Evolutionary conservation across 1,284 basidiomycete genomes (phyloP), one percentile per base, ranked within the genome.

Genomic region (Cerrena zonata): DNA sequence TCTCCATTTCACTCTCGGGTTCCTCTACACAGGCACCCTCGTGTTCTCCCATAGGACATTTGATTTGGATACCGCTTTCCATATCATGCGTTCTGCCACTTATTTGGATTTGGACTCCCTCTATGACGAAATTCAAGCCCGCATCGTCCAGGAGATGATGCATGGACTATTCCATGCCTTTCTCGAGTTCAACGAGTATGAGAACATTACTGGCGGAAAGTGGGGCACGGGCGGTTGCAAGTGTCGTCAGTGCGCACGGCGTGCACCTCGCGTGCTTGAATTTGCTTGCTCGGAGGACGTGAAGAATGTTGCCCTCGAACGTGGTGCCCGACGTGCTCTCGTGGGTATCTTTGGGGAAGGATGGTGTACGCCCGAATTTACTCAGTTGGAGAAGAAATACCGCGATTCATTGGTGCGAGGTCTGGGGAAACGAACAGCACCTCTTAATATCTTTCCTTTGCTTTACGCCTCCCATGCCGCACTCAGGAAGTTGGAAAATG

Each of bases 1-100:
- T 0, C 74, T 96, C 2, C 93, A 97, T 67, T 98, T 98, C 64
- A 91, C 92, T 23, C 81, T 99, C 24, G 94, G 94, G 13, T 94
- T 87, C 68, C 79, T 94, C 48, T 98, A 98, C 64, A 92, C 93
- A 11, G 95, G 95, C 40, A 94, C 92, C 4, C 84, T 99, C 46
- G 77, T 87, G 43, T 96, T 97, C 65, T 94, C 91, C 2, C 91
- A 96, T 62, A 78, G 95, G 18, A 87, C 89, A 0, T 96, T 93
- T 67, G 94, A 98, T 70, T 82, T 98, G 53, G 78, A 86, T 43
- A 98, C 93, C 13, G 90, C 91, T 0, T 92, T 98, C 65, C 82
- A 89, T 53, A 91, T 98, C 59, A 83, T 94, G 69, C 82, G 86
- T 25, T 84, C 91, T 1, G 86, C 93, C 2, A 74, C 78, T 18